Evolutionary conservation across 176 grass and related monocot genomes (phyloP).

Genomic region (Zea mays): DNA sequence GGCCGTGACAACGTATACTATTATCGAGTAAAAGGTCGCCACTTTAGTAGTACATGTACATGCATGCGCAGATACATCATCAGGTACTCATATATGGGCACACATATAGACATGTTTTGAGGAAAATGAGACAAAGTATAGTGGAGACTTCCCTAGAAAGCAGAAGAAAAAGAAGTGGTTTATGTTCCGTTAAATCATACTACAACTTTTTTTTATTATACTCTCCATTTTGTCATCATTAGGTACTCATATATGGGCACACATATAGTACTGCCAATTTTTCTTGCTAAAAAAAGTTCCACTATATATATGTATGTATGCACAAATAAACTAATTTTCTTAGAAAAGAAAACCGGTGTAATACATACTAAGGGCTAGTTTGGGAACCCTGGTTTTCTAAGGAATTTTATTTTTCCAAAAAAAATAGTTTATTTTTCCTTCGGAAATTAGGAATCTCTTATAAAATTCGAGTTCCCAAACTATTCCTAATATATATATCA

Average conservation of each 20-base stretch:
- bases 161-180: constrained; percentile 39
- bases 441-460: too few relatives aligned
- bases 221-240: too few relatives aligned
- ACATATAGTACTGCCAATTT: constrained; percentile 12
- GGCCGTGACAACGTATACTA: constrained; percentile 40
- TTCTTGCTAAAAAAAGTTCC: constrained; percentile 30
- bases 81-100: constrained; percentile 31
- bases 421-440: too few relatives aligned
- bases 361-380: too few relatives aligned
- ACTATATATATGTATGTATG: too few relatives aligned
- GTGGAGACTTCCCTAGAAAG: constrained; percentile 53
- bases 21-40: constrained; percentile 47
- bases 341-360: too few relatives aligned
- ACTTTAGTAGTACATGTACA: constrained; percentile 46
- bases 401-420: too few relatives aligned
- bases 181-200: constrained; percentile 48
- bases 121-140: constrained; percentile 59
- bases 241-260: too few relatives aligned
- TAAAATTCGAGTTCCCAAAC: too few relatives aligned
- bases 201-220: constrained; percentile 29
- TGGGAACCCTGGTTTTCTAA: too few relatives aligned
- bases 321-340: too few relatives aligned
- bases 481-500: background rate
- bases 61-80: constrained; percentile 34
- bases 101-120: constrained; percentile 37